phyloP scores from a whole-genome alignment of 2,329 filamentous ascomycete species.

The Aspergillus melleus region DNA sequence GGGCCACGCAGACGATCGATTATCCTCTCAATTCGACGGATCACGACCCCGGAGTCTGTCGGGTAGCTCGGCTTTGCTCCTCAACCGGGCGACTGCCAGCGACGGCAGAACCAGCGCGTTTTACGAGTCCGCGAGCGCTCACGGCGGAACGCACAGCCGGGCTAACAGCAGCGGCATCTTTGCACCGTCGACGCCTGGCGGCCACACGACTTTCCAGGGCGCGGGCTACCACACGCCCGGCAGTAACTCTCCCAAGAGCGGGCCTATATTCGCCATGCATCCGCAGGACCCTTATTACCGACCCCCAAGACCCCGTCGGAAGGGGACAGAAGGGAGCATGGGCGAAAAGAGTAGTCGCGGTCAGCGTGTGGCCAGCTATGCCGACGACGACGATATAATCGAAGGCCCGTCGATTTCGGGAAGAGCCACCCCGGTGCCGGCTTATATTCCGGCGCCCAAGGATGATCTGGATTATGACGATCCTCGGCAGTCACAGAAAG shows the following conservation, averaged over 20 bases:
- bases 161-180: constrained; percentile 63
- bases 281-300: constrained; percentile 82
- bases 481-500: constrained; percentile 60
- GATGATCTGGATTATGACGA: constrained; percentile 58
- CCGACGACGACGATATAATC: constrained; percentile 33
- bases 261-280: constrained; percentile 48
- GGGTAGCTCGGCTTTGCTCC: constrained; percentile 61
- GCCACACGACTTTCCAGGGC: constrained; percentile 59
- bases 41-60: constrained; percentile 60
- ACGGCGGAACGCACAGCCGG: constrained; percentile 51
- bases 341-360: constrained; percentile 48
- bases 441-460: constrained; percentile 53
- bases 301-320: constrained; percentile 70
- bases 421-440: constrained; percentile 52
- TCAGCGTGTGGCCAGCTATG: constrained; percentile 34
- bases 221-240: constrained; percentile 51
- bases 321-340: constrained; percentile 58
- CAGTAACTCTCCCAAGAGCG: constrained; percentile 43
- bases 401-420: constrained; percentile 46
- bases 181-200: constrained; percentile 72
- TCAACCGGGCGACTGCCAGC: constrained; percentile 51
- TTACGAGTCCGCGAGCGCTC: constrained; percentile 54
- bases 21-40: constrained; percentile 56
- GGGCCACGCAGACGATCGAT: constrained; percentile 64
- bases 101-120: constrained; percentile 52